These are phyloP conservation scores for Rosa chinensis DNA, from an alignment of 306 rosid species.

Conservation along the genomic window DNA sequence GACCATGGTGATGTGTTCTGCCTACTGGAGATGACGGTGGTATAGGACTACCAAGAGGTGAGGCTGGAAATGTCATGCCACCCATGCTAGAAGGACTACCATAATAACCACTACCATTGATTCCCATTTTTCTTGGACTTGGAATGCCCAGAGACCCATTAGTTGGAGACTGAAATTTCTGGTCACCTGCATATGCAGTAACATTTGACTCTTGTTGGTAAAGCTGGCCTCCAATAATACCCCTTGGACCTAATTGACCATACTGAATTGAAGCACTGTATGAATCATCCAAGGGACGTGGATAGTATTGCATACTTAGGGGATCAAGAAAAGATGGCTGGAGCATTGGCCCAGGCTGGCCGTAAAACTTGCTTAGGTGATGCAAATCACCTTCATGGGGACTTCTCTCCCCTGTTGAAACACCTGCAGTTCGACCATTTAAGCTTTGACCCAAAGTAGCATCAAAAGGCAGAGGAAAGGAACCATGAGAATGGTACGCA, in stretches of 20 bases:
- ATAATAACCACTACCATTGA: conserved; percentile 28
- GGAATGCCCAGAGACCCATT: conserved; percentile 32
- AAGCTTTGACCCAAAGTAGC: conserved; percentile 38
- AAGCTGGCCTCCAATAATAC: conserved; percentile 28
- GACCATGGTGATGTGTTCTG: conserved; percentile 34
- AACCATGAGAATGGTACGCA: conserved; percentile 51
- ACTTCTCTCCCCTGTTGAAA: conserved; percentile 40
- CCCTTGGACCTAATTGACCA: conserved; percentile 39
- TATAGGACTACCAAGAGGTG: conserved; percentile 49
- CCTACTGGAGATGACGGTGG: conserved; percentile 51
- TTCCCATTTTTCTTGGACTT: conserved; percentile 38
- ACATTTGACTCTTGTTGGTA: conserved; percentile 31
- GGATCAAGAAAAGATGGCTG: conserved; percentile 55
- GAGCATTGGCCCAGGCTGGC: conserved; percentile 45
- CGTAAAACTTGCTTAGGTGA: conserved; percentile 45
- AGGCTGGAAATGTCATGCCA: conserved; percentile 37
- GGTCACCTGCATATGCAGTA: conserved; percentile 32
- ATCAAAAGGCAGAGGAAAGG: conserved; percentile 45
- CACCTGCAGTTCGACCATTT: conserved; percentile 40
- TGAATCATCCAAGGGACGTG: conserved; percentile 35
- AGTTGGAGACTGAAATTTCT: conserved; percentile 32
- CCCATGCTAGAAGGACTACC: conserved; percentile 38
- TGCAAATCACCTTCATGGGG: conserved; percentile 39
- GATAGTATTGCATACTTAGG: conserved; percentile 39
- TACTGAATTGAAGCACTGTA: conserved; percentile 40